phyloP scores from a whole-genome alignment of 2,329 filamentous ascomycete species.

The Knufia fluminis region DNA sequence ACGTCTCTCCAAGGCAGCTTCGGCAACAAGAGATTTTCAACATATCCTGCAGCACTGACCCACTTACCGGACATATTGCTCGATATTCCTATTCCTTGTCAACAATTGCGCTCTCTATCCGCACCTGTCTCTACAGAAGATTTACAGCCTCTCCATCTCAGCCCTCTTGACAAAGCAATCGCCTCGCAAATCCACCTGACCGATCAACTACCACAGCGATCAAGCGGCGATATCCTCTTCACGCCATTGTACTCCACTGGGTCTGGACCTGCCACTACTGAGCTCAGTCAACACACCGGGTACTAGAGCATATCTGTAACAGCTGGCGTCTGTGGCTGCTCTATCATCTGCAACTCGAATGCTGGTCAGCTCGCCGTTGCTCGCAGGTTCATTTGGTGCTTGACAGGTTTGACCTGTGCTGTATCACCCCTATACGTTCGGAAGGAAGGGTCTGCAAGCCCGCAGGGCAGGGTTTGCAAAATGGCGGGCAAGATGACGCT shows the following conservation, averaged over 20 bases:
- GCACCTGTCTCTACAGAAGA: neutral
- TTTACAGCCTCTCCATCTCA: neutral
- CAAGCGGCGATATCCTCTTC: neutral
- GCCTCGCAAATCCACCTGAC: neutral
- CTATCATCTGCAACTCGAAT: neutral
- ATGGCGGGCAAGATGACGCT: constrained; percentile 93
- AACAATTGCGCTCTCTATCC: neutral
- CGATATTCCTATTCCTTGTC: neutral
- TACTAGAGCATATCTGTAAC: neutral
- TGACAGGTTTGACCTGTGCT: neutral
- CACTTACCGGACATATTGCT: neutral
- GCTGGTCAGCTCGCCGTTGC: neutral
- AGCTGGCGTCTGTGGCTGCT: neutral
- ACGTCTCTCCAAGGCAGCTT: neutral
- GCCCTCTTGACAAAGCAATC: neutral
- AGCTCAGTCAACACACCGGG: neutral
- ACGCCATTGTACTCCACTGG: neutral
- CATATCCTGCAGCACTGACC: neutral
- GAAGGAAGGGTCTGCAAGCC: neutral
- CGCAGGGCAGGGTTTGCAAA: constrained; percentile 23
- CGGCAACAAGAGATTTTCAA: neutral
- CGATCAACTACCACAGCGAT: too few species aligned
- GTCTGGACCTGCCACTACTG: neutral
- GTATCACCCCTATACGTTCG: neutral
- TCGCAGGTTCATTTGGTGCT: neutral